These are phyloP conservation scores for Termitomyces sp. DNA, from an alignment of 768 basidiomycete genomes.

Conservation along the genomic window DNA sequence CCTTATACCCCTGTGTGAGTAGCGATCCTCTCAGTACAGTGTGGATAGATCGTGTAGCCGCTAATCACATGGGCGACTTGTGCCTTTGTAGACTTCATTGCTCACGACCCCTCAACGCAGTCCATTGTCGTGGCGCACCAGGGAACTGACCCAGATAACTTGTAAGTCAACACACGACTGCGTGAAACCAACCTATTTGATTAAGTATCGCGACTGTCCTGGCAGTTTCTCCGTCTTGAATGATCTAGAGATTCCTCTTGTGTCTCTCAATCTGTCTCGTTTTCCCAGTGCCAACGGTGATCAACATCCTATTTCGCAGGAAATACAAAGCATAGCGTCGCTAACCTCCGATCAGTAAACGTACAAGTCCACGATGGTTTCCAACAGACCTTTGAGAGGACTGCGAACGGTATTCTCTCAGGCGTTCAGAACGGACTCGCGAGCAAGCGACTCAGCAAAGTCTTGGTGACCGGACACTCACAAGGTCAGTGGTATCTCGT, in stretches of 20 bases:
- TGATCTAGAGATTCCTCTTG: constrained; percentile 24
- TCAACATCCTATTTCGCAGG: background rate
- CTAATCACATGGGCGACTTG: background rate
- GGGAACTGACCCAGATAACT: constrained; percentile 27
- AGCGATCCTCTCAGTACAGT: background rate
- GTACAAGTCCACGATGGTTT: constrained; percentile 35
- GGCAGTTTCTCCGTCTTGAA: constrained; percentile 28
- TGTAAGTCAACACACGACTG: constrained; percentile 15
- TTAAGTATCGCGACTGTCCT: too few relatives aligned
- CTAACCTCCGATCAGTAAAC: constrained; percentile 15
- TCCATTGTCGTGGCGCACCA: constrained; percentile 36
- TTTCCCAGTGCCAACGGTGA: constrained; percentile 23
- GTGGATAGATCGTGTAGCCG: too few relatives aligned
- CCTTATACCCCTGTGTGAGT: constrained; percentile 10
- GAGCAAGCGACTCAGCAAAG: constrained; percentile 23
- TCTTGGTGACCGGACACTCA: constrained; percentile 34
- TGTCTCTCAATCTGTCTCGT: constrained; percentile 22
- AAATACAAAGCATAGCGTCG: background rate
- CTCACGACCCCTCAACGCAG: constrained; percentile 24
- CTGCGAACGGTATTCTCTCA: constrained; percentile 27
- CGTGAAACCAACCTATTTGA: background rate
- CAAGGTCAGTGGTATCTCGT: constrained; percentile 22
- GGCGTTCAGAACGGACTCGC: constrained; percentile 23
- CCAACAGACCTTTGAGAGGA: constrained; percentile 31
- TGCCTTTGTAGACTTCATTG: constrained; percentile 26